These are phyloP conservation scores for Colletotrichum tanaceti DNA, from an alignment of 2,329 filamentous ascomycete genomes.

Conservation along the genomic window DNA sequence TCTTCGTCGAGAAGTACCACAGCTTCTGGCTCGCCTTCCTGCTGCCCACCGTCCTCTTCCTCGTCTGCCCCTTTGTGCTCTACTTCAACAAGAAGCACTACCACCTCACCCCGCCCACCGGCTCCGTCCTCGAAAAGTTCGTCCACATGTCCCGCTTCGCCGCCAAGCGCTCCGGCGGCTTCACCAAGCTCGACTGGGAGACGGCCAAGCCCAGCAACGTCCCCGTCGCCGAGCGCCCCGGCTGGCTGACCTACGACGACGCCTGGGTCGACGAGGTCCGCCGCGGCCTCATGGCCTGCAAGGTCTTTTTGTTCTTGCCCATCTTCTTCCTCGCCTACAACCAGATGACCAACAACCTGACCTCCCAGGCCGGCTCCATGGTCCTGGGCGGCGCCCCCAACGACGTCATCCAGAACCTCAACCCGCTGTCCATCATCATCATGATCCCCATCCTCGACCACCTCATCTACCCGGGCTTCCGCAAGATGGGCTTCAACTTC, in stretches of 20 bases:
- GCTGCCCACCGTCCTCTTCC: slow-evolving; percentile 74
- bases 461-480: slow-evolving; percentile 75
- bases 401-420: slow-evolving; percentile 80
- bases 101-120: slow-evolving; percentile 72
- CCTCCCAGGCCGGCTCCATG: slow-evolving; percentile 75
- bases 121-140: slow-evolving; percentile 77
- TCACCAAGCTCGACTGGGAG: slow-evolving; percentile 76
- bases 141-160: slow-evolving; percentile 69
- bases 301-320: slow-evolving; percentile 78
- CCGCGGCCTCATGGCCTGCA: slow-evolving; percentile 76
- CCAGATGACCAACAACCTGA: slow-evolving; percentile 70
- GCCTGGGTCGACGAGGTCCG: slow-evolving; percentile 83
- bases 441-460: slow-evolving; percentile 78
- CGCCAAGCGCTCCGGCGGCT: slow-evolving; percentile 71
- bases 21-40: slow-evolving; percentile 80
- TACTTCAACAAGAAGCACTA: slow-evolving; percentile 71
- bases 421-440: slow-evolving; percentile 80
- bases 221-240: slow-evolving; percentile 64
- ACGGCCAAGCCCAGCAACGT: slow-evolving; percentile 74
- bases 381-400: slow-evolving; percentile 78
- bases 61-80: slow-evolving; percentile 70
- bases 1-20: slow-evolving; percentile 80
- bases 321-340: slow-evolving; percentile 71
- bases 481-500: slow-evolving; percentile 72
- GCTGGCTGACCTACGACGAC: slow-evolving; percentile 86